Evolutionary conservation across 257 asterid genomes (phyloP).

Genomic region (Solanum paucissectum): DNA sequence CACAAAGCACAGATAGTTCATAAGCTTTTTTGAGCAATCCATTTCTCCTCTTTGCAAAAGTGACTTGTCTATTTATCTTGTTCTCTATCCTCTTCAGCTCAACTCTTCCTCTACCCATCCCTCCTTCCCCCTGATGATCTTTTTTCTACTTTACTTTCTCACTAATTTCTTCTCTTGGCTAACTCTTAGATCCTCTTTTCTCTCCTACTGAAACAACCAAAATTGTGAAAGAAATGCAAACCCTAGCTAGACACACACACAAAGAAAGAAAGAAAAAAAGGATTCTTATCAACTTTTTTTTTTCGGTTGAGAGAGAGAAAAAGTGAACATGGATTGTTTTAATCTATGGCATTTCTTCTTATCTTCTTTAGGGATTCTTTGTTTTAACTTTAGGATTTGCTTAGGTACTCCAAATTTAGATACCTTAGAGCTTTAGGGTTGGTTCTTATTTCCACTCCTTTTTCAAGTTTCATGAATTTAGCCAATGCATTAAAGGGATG

Average conservation of each 20-base stretch:
- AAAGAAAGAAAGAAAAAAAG: background rate
- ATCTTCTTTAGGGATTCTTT: background rate
- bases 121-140: background rate
- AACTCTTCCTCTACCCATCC: conserved; percentile 86
- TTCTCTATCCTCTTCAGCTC: conserved; percentile 88
- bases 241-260: conserved; percentile 17
- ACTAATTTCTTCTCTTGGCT: conserved; percentile 4
- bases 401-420: background rate
- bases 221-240: conserved; percentile 7
- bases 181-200: background rate
- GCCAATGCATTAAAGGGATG: background rate
- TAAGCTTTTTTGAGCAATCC: conserved; percentile 76
- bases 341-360: background rate
- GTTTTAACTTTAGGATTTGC: conserved; percentile 3
- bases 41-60: conserved; percentile 83
- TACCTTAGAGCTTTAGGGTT: background rate
- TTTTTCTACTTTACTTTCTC: background rate
- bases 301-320: background rate
- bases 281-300: background rate
- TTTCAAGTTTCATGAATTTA: conserved; percentile 5
- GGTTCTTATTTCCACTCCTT: background rate
- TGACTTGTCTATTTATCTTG: conserved; percentile 82
- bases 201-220: background rate
- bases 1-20: conserved; percentile 74
- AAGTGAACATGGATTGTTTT: background rate